Evolutionary conservation across 495 filamentous ascomycete genomes (phyloP), one percentile per base, ranked within the genome.

Genomic region (Aspergillus sclerotiicarbonarius): DNA sequence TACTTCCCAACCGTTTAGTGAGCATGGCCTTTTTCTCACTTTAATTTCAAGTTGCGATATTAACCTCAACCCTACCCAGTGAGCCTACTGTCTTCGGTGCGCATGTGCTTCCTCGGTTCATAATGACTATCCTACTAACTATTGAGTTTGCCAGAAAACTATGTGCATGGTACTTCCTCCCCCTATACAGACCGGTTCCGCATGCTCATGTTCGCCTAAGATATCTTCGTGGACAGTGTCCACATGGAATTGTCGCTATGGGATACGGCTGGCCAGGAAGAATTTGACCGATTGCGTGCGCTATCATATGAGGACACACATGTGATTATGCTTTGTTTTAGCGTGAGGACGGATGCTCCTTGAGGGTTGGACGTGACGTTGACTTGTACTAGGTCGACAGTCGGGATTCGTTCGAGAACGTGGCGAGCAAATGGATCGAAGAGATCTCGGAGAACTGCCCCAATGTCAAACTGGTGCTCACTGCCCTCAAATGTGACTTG

Each of bases 181-280:
- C 12, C 49, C 33, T 43, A 31, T n/a, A 4, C 20, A 37, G 18
- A 19, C 54, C 31, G 12, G 18, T 16, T 4, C 16, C 45, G 9
- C 12, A 37, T 56, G 55, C 59, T 64, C 50, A 70, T 62, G 25
- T 18, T 49, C 9, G 16, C 15, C 29, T 46, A 60, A 95, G 94
- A 98, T 75, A 96, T 98, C 69, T 98, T 94, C 74, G 94, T 98
- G 71, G 94, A 98, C 70, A 90, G 86, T 71, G 87, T 89, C 51
- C 94, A 98, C 74, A 95, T 98, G 72, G 94, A 98, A 72, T 81
- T 98, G 56, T 96, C 91, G 46, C 81, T 98, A 57, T 98, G 94
- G 94, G 94, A 98, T 76, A 98, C 94, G 0, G 94, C 94, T 30
- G 94, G 94, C 15, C 94, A 98, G 77, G 94, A 98, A 79, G 94